Evolutionary conservation across 768 basidiomycete genomes (phyloP).

Genomic region (Pseudohyphozyma bogoriensis): DNA sequence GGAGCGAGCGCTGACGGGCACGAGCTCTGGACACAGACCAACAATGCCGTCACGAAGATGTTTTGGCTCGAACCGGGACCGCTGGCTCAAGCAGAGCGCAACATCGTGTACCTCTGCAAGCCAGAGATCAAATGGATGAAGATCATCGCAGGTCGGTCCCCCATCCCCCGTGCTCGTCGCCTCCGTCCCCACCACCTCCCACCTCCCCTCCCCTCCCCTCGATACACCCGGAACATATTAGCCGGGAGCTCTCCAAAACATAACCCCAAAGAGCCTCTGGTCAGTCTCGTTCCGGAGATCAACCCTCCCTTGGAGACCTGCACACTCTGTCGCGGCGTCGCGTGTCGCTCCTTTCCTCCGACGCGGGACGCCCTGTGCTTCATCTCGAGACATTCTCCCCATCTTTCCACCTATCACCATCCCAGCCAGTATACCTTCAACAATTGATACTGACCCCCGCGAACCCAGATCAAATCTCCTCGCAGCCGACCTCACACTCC

Average conservation of each 20-base stretch:
- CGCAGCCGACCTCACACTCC: constrained; percentile 60
- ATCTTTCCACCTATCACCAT: no score
- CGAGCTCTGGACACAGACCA: constrained; percentile 36
- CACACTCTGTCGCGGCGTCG: no score
- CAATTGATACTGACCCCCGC: no score
- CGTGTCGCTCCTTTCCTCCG: no score
- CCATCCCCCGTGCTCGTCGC: no score
- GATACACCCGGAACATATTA: background rate
- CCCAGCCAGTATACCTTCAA: no score
- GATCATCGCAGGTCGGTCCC: constrained; percentile 72
- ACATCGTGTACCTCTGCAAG: constrained; percentile 85
- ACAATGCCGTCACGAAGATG: constrained; percentile 99
- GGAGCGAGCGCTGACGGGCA: background rate
- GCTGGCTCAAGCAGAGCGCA: constrained; percentile 67
- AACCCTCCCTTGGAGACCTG: no score
- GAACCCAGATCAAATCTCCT: constrained; percentile 78
- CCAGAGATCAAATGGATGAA: constrained; percentile 75
- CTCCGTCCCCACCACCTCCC: no score
- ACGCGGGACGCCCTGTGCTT: no score
- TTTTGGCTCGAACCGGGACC: constrained; percentile 95
- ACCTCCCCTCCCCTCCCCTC: background rate
- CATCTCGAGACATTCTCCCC: no score
- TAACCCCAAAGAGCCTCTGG: background rate
- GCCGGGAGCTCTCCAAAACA: background rate
- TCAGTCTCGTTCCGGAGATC: constrained; percentile 15